phyloP scores from a whole-genome alignment of 768 basidiomycete species.

The Pleurotus pulmonarius region DNA sequence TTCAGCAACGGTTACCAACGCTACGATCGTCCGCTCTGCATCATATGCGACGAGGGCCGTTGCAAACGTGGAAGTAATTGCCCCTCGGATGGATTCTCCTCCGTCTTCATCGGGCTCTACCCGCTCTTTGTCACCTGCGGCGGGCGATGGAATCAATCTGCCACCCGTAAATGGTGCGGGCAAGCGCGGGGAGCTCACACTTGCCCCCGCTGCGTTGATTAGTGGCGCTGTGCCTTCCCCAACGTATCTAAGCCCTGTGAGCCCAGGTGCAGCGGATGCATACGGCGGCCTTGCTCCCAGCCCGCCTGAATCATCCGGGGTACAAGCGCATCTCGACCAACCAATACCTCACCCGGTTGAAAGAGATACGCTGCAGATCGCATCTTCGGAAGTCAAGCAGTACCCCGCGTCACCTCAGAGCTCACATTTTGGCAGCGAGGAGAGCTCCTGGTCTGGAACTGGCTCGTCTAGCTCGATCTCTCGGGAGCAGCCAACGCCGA shows the following conservation, averaged over 20 bases:
- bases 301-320: slow-evolving; percentile 1
- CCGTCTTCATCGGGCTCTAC: background rate
- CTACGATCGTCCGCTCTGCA: slow-evolving; percentile 41
- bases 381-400: slow-evolving; percentile 14
- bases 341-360: background rate
- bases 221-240: background rate
- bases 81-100: slow-evolving; percentile 13
- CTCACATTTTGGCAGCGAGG: slow-evolving; percentile 43
- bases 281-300: slow-evolving; percentile 3
- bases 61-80: slow-evolving; percentile 40
- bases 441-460: slow-evolving; percentile 32
- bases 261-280: background rate
- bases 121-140: background rate
- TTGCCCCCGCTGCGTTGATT: background rate
- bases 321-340: background rate
- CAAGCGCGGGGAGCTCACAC: background rate
- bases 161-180: slow-evolving; percentile 11
- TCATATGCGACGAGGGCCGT: slow-evolving; percentile 47
- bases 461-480: slow-evolving; percentile 36
- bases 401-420: slow-evolving; percentile 43
- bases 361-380: slow-evolving; percentile 6
- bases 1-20: slow-evolving; percentile 35
- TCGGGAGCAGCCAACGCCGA: slow-evolving; percentile 37
- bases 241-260: background rate
- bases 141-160: slow-evolving; percentile 14